Conservation (phyloP, 2,329 filamentous ascomycete species). For the Daldinia sp. region DNA sequence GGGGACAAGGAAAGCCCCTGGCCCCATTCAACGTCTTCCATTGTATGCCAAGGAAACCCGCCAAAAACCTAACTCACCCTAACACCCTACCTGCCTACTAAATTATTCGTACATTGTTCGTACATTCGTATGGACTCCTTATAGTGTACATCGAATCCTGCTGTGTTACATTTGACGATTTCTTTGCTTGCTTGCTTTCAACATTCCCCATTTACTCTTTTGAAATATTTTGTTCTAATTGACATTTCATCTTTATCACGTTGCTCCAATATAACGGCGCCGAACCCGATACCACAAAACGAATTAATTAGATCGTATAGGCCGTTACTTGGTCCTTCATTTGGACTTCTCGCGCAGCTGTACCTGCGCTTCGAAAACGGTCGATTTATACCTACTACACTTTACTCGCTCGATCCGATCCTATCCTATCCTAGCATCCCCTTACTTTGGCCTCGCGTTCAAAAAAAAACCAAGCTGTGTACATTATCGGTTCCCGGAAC, state of each 20-base stretch:
- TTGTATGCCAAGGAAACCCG: neutral
- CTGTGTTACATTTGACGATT: constrained; percentile 27
- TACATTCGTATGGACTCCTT: constrained; percentile 11
- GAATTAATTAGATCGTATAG: neutral
- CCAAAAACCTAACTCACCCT: constrained; percentile 5
- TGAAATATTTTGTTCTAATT: neutral
- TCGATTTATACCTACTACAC: constrained; percentile 12
- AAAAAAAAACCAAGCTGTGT: constrained; percentile 9
- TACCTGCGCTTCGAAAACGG: constrained; percentile 5
- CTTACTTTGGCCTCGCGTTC: neutral
- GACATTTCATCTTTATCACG: neutral
- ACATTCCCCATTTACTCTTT: neutral
- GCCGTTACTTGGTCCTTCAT: neutral
- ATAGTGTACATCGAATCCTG: constrained; percentile 23
- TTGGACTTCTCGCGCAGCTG: neutral
- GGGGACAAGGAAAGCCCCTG: neutral
- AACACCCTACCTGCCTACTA: neutral
- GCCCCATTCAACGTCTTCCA: neutral
- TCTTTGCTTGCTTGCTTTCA: constrained; percentile 3
- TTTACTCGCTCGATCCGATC: neutral
- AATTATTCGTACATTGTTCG: constrained; percentile 14
- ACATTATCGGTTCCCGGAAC: constrained; percentile 9
- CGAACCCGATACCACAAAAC: neutral
- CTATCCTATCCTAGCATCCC: neutral
- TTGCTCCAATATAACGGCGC: neutral